Evolutionary conservation across 2,329 filamentous ascomycete species (phyloP).

Genomic region (Tolypocladium guangdongense): DNA sequence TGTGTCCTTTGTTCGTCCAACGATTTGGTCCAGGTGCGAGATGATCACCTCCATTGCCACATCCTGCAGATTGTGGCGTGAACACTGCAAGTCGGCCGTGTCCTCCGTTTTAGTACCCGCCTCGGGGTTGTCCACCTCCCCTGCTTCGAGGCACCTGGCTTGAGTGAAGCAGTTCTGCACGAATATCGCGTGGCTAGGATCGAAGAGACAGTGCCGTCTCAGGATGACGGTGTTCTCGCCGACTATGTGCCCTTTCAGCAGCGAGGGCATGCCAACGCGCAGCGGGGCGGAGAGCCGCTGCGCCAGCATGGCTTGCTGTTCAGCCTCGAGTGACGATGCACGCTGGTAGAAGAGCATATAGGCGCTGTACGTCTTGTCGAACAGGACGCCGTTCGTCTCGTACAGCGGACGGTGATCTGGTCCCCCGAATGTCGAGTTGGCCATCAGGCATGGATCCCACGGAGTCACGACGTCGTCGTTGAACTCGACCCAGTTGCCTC

Average conservation of each 20-base stretch:
- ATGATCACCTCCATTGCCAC: constrained; percentile 44
- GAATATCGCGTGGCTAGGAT: constrained; percentile 59
- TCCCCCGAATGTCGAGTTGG: constrained; percentile 72
- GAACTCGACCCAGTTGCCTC: constrained; percentile 72
- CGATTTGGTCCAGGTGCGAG: constrained; percentile 64
- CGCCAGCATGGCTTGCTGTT: constrained; percentile 32
- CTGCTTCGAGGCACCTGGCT: constrained; percentile 35
- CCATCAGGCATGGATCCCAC: constrained; percentile 66
- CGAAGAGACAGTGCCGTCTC: constrained; percentile 69
- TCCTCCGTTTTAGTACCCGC: not conserved
- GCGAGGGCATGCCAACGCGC: constrained; percentile 32
- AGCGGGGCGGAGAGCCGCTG: constrained; percentile 22
- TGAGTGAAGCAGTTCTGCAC: constrained; percentile 50
- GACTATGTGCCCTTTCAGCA: constrained; percentile 48
- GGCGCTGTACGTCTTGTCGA: constrained; percentile 70
- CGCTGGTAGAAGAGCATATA: constrained; percentile 99
- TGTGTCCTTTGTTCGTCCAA: constrained; percentile 58
- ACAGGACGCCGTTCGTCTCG: constrained; percentile 33
- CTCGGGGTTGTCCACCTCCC: not conserved
- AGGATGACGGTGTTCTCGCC: constrained; percentile 64
- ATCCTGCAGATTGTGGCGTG: constrained; percentile 26
- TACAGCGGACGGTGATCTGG: constrained; percentile 40
- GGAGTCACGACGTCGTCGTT: constrained; percentile 76
- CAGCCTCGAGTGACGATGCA: constrained; percentile 48
- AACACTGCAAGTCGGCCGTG: not conserved